Percentiles rank a stretch among this genome's conserved stretches.
phyloP scores from a whole-genome alignment of 176 grass and related monocot genomes.

The Bromus sterilis region DNA sequence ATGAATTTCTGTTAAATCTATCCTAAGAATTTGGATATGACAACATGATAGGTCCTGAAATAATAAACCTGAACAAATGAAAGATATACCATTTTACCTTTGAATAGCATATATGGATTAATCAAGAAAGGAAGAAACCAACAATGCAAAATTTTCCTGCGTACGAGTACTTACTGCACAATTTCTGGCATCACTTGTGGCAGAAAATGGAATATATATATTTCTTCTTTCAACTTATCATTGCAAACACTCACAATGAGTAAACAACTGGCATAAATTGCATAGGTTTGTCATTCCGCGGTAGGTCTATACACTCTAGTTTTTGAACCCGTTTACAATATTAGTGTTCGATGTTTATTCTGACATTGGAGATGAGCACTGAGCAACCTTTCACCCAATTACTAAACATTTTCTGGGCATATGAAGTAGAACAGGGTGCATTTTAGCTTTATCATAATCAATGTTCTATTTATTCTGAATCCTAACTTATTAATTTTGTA shows the following conservation, averaged over 20 bases:
- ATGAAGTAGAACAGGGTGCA: slow-evolving; percentile 58
- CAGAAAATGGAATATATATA: neutral
- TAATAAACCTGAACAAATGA: neutral
- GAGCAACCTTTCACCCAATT: slow-evolving; percentile 69
- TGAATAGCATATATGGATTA: neutral
- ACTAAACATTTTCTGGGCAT: slow-evolving; percentile 72
- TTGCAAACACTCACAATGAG: neutral
- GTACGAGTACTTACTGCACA: neutral
- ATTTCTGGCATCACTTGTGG: neutral
- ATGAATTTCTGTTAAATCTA: slow-evolving; percentile 20
- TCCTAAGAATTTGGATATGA: slow-evolving; percentile 10
- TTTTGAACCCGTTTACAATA: slow-evolving; percentile 76
- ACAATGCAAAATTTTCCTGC: neutral
- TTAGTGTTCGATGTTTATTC: slow-evolving; percentile 73
- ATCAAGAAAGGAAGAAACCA: neutral
- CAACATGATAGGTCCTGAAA: slow-evolving; percentile 16
- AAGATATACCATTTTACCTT: neutral
- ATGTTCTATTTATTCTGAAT: neutral
- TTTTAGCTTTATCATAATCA: slow-evolving; percentile 9
- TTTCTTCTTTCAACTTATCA: neutral
- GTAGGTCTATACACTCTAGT: slow-evolving; percentile 68
- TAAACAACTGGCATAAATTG: neutral
- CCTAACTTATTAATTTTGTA: neutral
- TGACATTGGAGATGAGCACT: slow-evolving; percentile 76
- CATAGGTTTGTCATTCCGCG: slow-evolving; percentile 16